These are phyloP conservation scores for Aspergillus thermomutatus DNA, from an alignment of 2,329 filamentous ascomycete genomes.

Conservation along the genomic window DNA sequence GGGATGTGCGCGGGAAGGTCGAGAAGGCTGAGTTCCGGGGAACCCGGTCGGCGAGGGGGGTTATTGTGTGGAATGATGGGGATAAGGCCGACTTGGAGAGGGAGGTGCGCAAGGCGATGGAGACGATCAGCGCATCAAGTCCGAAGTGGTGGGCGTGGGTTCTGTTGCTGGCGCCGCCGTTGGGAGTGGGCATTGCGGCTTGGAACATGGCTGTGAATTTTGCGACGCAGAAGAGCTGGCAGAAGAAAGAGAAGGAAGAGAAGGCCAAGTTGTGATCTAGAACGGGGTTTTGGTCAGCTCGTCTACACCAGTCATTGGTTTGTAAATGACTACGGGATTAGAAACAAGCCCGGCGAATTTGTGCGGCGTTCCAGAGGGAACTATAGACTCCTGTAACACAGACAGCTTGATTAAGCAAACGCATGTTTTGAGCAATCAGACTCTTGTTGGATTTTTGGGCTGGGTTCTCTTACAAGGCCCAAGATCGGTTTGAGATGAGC, in stretches of 20 bases:
- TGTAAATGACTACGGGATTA: not conserved
- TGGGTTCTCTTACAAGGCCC: too few species aligned
- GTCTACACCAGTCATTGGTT: not conserved
- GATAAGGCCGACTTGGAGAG: slow-evolving; percentile 65
- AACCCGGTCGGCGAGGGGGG: slow-evolving; percentile 57
- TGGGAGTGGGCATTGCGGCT: slow-evolving; percentile 64
- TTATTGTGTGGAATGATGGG: slow-evolving; percentile 89
- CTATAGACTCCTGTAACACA: not conserved
- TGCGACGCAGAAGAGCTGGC: slow-evolving; percentile 68
- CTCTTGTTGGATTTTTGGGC: not conserved
- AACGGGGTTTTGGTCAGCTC: not conserved
- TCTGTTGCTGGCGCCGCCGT: slow-evolving; percentile 65
- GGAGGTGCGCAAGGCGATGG: slow-evolving; percentile 66
- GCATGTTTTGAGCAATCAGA: not conserved
- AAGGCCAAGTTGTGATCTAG: slow-evolving; percentile 55
- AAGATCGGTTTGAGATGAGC: too few species aligned
- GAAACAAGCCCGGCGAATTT: not conserved
- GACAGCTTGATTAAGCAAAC: not conserved
- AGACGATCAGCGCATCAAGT: slow-evolving; percentile 58
- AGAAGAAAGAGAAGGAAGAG: slow-evolving; percentile 54
- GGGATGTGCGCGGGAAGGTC: slow-evolving; percentile 80
- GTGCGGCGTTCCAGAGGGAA: not conserved
- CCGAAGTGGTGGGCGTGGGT: slow-evolving; percentile 83
- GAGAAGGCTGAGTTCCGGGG: slow-evolving; percentile 64
- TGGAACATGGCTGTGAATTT: slow-evolving; percentile 73